phyloP scores from a whole-genome alignment of 164 flowering plant species.

The Stephania japonica region DNA sequence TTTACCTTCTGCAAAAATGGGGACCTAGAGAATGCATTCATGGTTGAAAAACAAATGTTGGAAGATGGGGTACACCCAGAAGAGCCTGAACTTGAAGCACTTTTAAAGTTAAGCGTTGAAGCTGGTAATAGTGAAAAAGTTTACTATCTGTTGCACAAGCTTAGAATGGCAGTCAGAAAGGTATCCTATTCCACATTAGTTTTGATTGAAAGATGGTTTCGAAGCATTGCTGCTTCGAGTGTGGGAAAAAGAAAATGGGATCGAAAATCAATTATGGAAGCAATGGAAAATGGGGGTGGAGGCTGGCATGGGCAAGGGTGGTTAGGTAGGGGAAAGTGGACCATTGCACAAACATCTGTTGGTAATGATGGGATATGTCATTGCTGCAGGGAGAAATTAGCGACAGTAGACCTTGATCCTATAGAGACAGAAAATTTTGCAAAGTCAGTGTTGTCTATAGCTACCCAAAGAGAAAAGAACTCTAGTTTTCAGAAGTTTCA shows the following conservation, averaged over 20 bases:
- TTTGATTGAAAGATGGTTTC: slow-evolving; percentile 65
- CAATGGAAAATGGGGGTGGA: slow-evolving; percentile 68
- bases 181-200: slow-evolving; percentile 63
- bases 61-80: slow-evolving; percentile 65
- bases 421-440: slow-evolving; percentile 74
- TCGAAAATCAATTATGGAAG: slow-evolving; percentile 30
- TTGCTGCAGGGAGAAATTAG: slow-evolving; percentile 66
- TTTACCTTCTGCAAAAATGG: slow-evolving; percentile 56
- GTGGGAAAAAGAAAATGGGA: slow-evolving; percentile 71
- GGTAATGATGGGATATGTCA: slow-evolving; percentile 62
- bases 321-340: slow-evolving; percentile 83
- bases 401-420: slow-evolving; percentile 73
- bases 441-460: slow-evolving; percentile 72
- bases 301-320: slow-evolving; percentile 98
- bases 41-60: slow-evolving; percentile 71
- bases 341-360: slow-evolving; percentile 32
- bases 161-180: slow-evolving; percentile 58
- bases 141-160: slow-evolving; percentile 71
- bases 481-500: slow-evolving; percentile 78
- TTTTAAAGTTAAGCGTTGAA: slow-evolving; percentile 47
- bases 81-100: slow-evolving; percentile 77
- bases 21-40: slow-evolving; percentile 60
- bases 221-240: slow-evolving; percentile 47
- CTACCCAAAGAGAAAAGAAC: slow-evolving; percentile 50
- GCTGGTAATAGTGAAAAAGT: slow-evolving; percentile 60